Evolutionary conservation across 2,329 filamentous ascomycete species (phyloP).

Genomic region (Westerdykella aurantiaca): DNA sequence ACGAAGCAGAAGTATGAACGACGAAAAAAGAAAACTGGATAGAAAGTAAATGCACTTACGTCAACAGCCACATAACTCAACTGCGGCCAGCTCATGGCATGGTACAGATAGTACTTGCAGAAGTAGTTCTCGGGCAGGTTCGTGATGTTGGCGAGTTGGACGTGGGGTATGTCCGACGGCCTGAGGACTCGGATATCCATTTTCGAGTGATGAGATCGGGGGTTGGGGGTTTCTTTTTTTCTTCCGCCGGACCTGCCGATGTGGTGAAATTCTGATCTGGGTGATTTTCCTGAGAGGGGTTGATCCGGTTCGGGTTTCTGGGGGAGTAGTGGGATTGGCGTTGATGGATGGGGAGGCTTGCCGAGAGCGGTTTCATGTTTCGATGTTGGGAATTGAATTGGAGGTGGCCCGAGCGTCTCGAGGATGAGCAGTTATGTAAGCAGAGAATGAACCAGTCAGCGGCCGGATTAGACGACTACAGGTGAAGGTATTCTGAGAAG

Average conservation of each 20-base stretch:
- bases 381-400: background rate
- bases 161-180: constrained; percentile 77
- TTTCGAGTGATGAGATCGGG: background rate
- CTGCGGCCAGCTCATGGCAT: constrained; percentile 96
- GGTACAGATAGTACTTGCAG: constrained; percentile 99
- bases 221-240: no score
- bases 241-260: no score
- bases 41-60: constrained; percentile 32
- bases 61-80: constrained; percentile 95
- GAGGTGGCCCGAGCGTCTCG: background rate
- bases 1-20: background rate
- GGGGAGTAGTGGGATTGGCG: no score
- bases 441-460: background rate
- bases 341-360: no score
- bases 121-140: constrained; percentile 99
- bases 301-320: no score
- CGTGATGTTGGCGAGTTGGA: constrained; percentile 97
- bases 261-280: no score
- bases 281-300: no score
- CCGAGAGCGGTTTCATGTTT: no score
- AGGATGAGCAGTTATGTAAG: no score
- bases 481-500: no score
- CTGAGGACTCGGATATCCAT: constrained; percentile 92
- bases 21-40: background rate
- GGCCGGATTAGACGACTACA: no score